Evolutionary conservation across 2,329 filamentous ascomycete species (phyloP).

Genomic region (Trichoderma arundinaceum): DNA sequence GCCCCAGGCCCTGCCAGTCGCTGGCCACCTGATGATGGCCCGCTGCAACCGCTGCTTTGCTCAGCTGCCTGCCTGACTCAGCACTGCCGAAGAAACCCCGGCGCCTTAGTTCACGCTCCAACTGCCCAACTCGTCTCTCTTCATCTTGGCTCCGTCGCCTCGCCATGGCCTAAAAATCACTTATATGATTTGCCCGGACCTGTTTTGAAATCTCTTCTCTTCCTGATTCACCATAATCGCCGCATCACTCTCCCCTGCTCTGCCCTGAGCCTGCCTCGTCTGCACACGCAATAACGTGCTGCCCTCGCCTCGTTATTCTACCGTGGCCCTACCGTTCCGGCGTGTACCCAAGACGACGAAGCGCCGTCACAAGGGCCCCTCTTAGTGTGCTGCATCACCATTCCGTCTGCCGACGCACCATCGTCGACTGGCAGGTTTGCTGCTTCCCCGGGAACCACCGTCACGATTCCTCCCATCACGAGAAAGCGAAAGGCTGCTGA

Average conservation of each 20-base stretch:
- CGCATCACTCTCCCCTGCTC: not conserved
- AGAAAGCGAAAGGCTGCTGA: slow-evolving; percentile 70
- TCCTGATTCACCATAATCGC: not conserved
- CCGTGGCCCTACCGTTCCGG: slow-evolving; percentile 6
- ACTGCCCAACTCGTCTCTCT: slow-evolving; percentile 28
- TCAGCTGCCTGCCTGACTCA: slow-evolving; percentile 31
- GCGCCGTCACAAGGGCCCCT: slow-evolving; percentile 27
- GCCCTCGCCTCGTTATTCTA: not conserved
- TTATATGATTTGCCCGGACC: slow-evolving; percentile 13
- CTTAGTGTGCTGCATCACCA: slow-evolving; percentile 19
- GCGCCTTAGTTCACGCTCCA: slow-evolving; percentile 16
- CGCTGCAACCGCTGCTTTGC: slow-evolving; percentile 7
- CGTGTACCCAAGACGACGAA: slow-evolving; percentile 6
- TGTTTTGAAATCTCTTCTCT: slow-evolving; percentile 2
- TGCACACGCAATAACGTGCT: slow-evolving; percentile 1
- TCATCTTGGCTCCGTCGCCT: slow-evolving; percentile 20
- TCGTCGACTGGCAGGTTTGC: slow-evolving; percentile 25
- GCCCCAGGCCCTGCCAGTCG: not conserved
- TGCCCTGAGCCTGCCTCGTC: not conserved
- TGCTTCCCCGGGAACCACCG: slow-evolving; percentile 37
- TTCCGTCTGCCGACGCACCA: slow-evolving; percentile 26
- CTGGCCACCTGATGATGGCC: slow-evolving; percentile 31
- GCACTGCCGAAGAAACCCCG: slow-evolving; percentile 30
- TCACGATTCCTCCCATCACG: slow-evolving; percentile 65
- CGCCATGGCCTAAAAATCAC: slow-evolving; percentile 32